These are phyloP conservation scores for Pestalotiopsis sp. DNA, from an alignment of 2,329 filamentous ascomycete species.

Conservation along the genomic window DNA sequence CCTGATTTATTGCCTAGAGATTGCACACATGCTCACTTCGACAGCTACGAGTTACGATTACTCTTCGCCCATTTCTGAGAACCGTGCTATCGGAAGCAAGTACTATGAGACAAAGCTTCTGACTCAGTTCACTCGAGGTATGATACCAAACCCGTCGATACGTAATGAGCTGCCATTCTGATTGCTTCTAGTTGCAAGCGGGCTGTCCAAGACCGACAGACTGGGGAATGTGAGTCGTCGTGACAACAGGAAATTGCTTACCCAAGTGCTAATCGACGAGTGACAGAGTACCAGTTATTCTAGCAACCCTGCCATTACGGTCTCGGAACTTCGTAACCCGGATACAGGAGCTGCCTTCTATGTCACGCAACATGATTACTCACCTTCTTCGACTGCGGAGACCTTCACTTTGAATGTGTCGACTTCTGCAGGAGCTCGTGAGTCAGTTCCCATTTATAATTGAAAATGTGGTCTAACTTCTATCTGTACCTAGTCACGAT, in stretches of 20 bases:
- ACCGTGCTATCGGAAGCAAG: slow-evolving; percentile 56
- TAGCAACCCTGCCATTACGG: slow-evolving; percentile 50
- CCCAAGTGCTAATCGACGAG: slow-evolving; percentile 5
- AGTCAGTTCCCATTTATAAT: slow-evolving; percentile 2
- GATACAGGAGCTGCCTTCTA: slow-evolving; percentile 60
- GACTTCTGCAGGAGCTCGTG: slow-evolving; percentile 51
- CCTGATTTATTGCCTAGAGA: neutral
- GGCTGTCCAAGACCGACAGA: slow-evolving; percentile 55
- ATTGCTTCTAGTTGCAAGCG: slow-evolving; percentile 43
- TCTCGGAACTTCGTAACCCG: slow-evolving; percentile 59
- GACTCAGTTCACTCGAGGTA: slow-evolving; percentile 54
- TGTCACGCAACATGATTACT: slow-evolving; percentile 54
- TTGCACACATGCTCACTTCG: neutral
- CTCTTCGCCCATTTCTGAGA: slow-evolving; percentile 60
- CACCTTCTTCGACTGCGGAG: slow-evolving; percentile 49
- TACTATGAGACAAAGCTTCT: slow-evolving; percentile 65
- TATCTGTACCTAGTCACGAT: slow-evolving; percentile 40
- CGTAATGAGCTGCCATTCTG: neutral
- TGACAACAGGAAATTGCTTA: neutral
- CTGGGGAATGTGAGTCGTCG: slow-evolving; percentile 31
- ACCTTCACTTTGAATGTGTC: slow-evolving; percentile 55
- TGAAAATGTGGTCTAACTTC: neutral
- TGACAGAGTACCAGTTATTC: slow-evolving; percentile 48
- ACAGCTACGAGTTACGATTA: slow-evolving; percentile 62
- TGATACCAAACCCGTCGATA: neutral